These are phyloP conservation scores for Moesziomyces globuligerus DNA, from an alignment of 1,284 basidiomycete genomes.

Conservation along the genomic window DNA sequence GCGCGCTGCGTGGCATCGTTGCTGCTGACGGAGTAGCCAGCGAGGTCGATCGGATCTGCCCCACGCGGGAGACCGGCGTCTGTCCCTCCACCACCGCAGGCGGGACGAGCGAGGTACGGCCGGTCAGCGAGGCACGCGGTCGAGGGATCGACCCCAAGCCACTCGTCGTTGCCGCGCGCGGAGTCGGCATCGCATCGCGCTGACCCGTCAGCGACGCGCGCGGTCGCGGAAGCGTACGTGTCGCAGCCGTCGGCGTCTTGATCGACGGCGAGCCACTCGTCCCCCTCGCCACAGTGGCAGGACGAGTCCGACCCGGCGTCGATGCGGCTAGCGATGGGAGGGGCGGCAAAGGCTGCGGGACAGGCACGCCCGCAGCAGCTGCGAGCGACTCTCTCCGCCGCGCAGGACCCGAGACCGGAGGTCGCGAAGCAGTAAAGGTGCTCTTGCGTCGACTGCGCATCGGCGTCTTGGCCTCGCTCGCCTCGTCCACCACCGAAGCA, in stretches of 20 bases:
- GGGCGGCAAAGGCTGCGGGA: constrained; percentile 21
- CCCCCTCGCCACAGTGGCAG: constrained; percentile 1
- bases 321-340: constrained; percentile 23
- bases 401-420: constrained; percentile 35
- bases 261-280: constrained; percentile 8
- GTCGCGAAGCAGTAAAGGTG: constrained; percentile 35
- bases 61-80: constrained; percentile 1
- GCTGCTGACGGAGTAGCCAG: constrained; percentile 21
- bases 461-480: constrained; percentile 24
- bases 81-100: too few relatives aligned
- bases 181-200: constrained; percentile 4
- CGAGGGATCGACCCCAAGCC: constrained; percentile 10
- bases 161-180: constrained; percentile 11
- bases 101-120: neutral
- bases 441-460: constrained; percentile 40
- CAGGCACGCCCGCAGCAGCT: constrained; percentile 17
- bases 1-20: neutral
- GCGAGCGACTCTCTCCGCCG: constrained; percentile 31
- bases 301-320: constrained; percentile 17
- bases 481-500: neutral
- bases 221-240: constrained; percentile 18
- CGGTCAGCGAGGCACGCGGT: constrained; percentile 24
- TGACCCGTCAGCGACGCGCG: constrained; percentile 22
- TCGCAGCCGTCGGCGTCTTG: constrained; percentile 24
- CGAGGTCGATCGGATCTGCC: constrained; percentile 19